Evolutionary conservation across 2,329 filamentous ascomycete species (phyloP).

Genomic region (Ophiosphaerella korrae): DNA sequence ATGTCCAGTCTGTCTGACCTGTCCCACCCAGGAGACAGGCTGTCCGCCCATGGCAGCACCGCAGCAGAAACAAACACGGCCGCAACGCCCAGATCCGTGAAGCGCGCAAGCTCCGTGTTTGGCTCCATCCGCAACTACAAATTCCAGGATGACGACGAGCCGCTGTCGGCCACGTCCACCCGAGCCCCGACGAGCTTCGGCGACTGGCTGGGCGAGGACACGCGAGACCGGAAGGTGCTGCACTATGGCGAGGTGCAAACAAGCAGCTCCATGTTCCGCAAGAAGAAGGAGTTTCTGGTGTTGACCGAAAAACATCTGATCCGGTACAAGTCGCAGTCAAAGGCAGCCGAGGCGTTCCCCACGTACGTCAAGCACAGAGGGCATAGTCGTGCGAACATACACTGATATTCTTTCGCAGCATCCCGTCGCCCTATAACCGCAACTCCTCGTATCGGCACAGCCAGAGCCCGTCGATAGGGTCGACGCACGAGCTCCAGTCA

Average conservation of each 20-base stretch:
- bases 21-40: constrained; percentile 29
- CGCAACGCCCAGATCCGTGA: constrained; percentile 20
- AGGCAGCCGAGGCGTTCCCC: constrained; percentile 68
- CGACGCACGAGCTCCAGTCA: constrained; percentile 65
- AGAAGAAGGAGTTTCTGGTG: constrained; percentile 74
- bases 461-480: constrained; percentile 63
- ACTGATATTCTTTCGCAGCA: constrained; percentile 27
- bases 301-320: constrained; percentile 71
- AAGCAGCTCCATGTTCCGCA: constrained; percentile 71
- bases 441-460: constrained; percentile 59
- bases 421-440: constrained; percentile 45
- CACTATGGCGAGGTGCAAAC: constrained; percentile 74
- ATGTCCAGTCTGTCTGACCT: constrained; percentile 39
- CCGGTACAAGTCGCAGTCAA: constrained; percentile 70
- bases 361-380: constrained; percentile 23
- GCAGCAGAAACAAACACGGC: constrained; percentile 13
- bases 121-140: constrained; percentile 62
- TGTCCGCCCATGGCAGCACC: constrained; percentile 16
- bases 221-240: constrained; percentile 54
- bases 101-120: constrained; percentile 57
- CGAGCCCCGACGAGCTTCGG: constrained; percentile 48
- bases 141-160: constrained; percentile 58
- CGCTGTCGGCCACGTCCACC: constrained; percentile 56
- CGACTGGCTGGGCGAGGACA: constrained; percentile 48
- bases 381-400: neutral